Evolutionary conservation across 805 yeast species (phyloP).

Genomic region (Tetrapisispora taiwanensis): DNA sequence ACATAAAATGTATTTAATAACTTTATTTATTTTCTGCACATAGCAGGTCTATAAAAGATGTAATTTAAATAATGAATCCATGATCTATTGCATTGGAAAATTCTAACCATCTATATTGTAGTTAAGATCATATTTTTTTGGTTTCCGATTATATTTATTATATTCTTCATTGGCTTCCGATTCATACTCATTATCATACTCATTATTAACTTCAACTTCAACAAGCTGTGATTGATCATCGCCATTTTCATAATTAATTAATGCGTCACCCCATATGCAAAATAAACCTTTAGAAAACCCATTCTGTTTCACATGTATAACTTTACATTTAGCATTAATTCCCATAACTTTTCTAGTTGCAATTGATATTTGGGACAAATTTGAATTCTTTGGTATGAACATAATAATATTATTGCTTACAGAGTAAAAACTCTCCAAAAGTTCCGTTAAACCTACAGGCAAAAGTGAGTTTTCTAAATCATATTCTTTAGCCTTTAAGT

Average conservation of each 20-base stretch:
- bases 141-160: not conserved
- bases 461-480: constrained; percentile 35
- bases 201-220: not conserved
- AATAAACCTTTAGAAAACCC: constrained; percentile 44
- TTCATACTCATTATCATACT: not conserved
- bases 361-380: constrained; percentile 40
- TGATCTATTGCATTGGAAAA: no score
- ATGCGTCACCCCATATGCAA: constrained; percentile 50
- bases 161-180: not conserved
- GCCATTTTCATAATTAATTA: constrained; percentile 22
- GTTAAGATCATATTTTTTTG: not conserved
- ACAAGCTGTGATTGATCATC: not conserved
- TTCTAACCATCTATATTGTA: constrained; percentile 3
- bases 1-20: no score
- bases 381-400: constrained; percentile 54
- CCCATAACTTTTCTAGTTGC: constrained; percentile 42
- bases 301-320: constrained; percentile 34
- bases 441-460: constrained; percentile 40
- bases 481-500: constrained; percentile 34
- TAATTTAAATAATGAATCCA: no score
- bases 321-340: constrained; percentile 33
- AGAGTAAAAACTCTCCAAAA: constrained; percentile 35
- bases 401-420: constrained; percentile 43
- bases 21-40: no score
- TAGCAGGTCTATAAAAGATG: no score